Percentiles rank a stretch among this genome's conserved stretches.
Evolutionary conservation across 768 basidiomycete genomes (phyloP).

Genomic region (Symmetrospora coprosmae): DNA sequence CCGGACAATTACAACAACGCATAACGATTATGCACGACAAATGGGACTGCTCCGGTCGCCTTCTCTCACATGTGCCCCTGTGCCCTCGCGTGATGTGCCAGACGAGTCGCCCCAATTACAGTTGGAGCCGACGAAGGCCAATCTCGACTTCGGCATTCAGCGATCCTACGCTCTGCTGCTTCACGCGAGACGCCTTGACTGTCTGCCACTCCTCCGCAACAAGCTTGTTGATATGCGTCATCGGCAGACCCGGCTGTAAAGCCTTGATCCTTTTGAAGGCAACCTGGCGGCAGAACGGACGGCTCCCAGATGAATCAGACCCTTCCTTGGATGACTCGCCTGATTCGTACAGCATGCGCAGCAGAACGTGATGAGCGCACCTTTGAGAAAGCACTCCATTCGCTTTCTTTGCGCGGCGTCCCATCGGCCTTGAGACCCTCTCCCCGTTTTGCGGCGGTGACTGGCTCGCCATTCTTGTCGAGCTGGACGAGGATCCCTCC

Average conservation of each 20-base stretch:
- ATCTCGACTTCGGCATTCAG: too few relatives aligned
- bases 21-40: too few relatives aligned
- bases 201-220: conserved; percentile 12
- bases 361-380: neutral
- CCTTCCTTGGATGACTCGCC: too few relatives aligned
- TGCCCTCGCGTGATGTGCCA: too few relatives aligned
- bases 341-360: too few relatives aligned
- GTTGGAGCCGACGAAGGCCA: too few relatives aligned
- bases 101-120: too few relatives aligned
- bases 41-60: too few relatives aligned
- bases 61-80: too few relatives aligned
- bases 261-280: conserved; percentile 16
- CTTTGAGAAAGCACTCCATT: conserved; percentile 8
- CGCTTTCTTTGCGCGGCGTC: conserved; percentile 5
- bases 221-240: conserved; percentile 17
- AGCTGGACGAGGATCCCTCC: conserved; percentile 20
- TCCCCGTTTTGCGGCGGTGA: neutral
- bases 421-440: neutral
- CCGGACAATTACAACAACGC: too few relatives aligned
- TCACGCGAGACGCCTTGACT: too few relatives aligned
- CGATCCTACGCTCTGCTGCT: too few relatives aligned
- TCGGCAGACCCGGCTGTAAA: neutral
- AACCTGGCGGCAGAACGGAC: neutral
- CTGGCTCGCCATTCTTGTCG: neutral
- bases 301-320: neutral